Conservation (phyloP, 2,329 filamentous ascomycete species). For the Aspergillus latus region DNA sequence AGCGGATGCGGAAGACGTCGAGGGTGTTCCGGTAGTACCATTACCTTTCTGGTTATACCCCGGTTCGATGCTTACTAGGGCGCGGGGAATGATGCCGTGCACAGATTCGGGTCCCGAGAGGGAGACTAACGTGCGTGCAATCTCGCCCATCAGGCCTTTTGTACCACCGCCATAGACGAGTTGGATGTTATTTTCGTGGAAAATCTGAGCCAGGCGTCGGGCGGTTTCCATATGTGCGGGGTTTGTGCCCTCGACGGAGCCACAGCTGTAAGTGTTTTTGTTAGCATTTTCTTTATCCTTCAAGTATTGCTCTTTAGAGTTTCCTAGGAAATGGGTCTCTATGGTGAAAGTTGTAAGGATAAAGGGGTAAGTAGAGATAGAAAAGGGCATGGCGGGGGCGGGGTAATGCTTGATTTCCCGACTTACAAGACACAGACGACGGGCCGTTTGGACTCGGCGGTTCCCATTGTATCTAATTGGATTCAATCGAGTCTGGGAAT, state of each 20-base stretch:
- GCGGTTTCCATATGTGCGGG: constrained; percentile 77
- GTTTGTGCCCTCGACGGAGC: constrained; percentile 70
- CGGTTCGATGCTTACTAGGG: constrained; percentile 73
- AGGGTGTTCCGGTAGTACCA: neutral
- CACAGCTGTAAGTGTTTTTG: constrained; percentile 62
- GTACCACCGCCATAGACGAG: constrained; percentile 96
- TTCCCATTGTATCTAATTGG: neutral
- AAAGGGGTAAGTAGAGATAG: neutral
- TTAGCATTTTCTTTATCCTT: neutral
- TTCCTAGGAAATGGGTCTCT: neutral
- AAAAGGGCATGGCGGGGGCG: constrained; percentile 3
- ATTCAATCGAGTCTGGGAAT: neutral
- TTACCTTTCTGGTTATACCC: constrained; percentile 30
- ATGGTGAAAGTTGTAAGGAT: neutral
- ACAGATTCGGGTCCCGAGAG: constrained; percentile 78
- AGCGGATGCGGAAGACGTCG: constrained; percentile 32
- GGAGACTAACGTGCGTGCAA: constrained; percentile 80
- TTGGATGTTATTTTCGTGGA: constrained; percentile 74
- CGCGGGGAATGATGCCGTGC: constrained; percentile 89
- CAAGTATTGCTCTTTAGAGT: no score
- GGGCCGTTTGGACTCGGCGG: constrained; percentile 6
- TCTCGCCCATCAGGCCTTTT: constrained; percentile 90
- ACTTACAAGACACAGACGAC: constrained; percentile 13
- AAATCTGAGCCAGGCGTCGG: constrained; percentile 67
- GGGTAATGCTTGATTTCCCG: neutral